phyloP scores from a whole-genome alignment of 2,329 filamentous ascomycete genomes.

The Lasiodiplodia hormozganensis region DNA sequence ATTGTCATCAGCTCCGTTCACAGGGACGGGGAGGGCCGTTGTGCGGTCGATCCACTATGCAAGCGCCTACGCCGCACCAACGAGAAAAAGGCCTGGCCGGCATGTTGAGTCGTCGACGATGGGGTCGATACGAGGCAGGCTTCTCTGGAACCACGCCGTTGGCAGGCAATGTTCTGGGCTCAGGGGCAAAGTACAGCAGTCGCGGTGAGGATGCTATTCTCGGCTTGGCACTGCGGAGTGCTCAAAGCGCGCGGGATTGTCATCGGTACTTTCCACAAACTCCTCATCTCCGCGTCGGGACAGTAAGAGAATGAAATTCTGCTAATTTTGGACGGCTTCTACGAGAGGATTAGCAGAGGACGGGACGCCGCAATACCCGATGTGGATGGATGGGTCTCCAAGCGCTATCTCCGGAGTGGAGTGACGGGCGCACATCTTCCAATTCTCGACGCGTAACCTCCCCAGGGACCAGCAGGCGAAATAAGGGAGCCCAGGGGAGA shows the following conservation, averaged over 20 bases:
- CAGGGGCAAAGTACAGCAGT: slow-evolving; percentile 21
- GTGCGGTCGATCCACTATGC: slow-evolving; percentile 28
- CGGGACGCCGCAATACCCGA: slow-evolving; percentile 3
- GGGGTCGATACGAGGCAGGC: slow-evolving; percentile 16
- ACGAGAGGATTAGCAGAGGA: slow-evolving; percentile 16
- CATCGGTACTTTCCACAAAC: slow-evolving; percentile 27
- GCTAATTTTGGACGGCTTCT: slow-evolving; percentile 22
- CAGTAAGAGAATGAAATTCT: slow-evolving; percentile 21
- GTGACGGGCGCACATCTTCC: slow-evolving; percentile 22
- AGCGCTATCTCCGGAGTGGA: slow-evolving; percentile 25
- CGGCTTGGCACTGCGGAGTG: slow-evolving; percentile 23
- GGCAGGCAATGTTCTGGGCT: slow-evolving; percentile 22
- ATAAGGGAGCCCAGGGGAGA: slow-evolving; percentile 15
- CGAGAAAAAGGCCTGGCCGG: slow-evolving; percentile 20
- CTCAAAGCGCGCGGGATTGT: slow-evolving; percentile 26
- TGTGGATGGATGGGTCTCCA: slow-evolving; percentile 15
- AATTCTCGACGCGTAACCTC: slow-evolving; percentile 24
- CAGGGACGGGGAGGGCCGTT: slow-evolving; percentile 9
- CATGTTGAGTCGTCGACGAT: slow-evolving; percentile 21
- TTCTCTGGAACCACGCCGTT: slow-evolving; percentile 19
- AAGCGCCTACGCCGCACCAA: slow-evolving; percentile 25
- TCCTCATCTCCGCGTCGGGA: slow-evolving; percentile 26
- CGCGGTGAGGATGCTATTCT: slow-evolving; percentile 24
- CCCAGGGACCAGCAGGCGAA: slow-evolving; percentile 14
- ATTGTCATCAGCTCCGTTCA: slow-evolving; percentile 28